phyloP scores from a whole-genome alignment of 2,329 filamentous ascomycete genomes.

The Colletotrichum somersetense region DNA sequence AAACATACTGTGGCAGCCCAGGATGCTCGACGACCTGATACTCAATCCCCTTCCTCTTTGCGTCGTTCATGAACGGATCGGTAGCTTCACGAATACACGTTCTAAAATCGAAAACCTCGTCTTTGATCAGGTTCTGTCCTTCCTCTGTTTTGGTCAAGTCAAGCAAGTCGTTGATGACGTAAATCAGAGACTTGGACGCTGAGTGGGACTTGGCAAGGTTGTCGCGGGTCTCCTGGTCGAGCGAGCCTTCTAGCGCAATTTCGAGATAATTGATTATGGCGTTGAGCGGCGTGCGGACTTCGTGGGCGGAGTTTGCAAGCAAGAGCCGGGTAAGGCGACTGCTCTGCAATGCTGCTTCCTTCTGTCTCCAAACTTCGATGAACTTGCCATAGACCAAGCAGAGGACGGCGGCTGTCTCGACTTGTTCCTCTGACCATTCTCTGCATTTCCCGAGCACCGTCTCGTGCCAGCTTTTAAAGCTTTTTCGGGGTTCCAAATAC shows the following conservation, averaged over 20 bases:
- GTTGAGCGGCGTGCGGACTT: conserved; percentile 90
- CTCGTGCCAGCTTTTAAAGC: conserved; percentile 86
- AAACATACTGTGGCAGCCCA: conserved; percentile 76
- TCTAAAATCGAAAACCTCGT: conserved; percentile 81
- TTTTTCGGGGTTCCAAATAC: conserved; percentile 82
- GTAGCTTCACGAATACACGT: conserved; percentile 82
- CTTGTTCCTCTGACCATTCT: conserved; percentile 90
- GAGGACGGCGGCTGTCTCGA: conserved; percentile 88
- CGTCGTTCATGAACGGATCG: conserved; percentile 79
- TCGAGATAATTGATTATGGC: conserved; percentile 96
- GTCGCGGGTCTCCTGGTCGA: conserved; percentile 87
- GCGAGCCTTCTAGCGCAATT: conserved; percentile 83
- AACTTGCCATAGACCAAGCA: conserved; percentile 91
- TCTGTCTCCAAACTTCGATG: conserved; percentile 93
- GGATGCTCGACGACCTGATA: conserved; percentile 78
- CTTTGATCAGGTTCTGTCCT: conserved; percentile 81
- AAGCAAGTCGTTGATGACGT: conserved; percentile 92
- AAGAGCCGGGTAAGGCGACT: conserved; percentile 84
- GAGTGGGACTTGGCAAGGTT: conserved; percentile 88
- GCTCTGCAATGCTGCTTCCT: conserved; percentile 85
- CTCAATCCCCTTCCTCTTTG: conserved; percentile 78
- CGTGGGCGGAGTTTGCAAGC: conserved; percentile 89
- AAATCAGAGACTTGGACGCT: conserved; percentile 91
- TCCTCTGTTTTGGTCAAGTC: conserved; percentile 91
- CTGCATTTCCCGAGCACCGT: conserved; percentile 84